Conservation (phyloP, 306 rosid genomes). For the Quercus dentata region DNA sequence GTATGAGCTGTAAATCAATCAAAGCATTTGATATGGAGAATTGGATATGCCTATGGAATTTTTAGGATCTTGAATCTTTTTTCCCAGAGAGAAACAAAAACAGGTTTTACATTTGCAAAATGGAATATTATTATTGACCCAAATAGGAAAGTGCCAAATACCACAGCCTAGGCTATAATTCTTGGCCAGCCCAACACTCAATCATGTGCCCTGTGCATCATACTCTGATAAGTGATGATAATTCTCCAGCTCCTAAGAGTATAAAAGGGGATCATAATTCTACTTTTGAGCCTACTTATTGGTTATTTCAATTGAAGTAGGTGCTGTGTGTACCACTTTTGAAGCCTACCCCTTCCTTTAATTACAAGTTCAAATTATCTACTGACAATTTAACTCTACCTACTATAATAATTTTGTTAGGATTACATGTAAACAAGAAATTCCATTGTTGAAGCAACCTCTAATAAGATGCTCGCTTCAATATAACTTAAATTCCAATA, state of each 20-base stretch:
- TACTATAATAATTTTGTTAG: not conserved
- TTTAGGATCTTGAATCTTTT: not conserved
- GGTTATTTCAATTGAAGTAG: too few relatives aligned
- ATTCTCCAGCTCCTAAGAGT: not conserved
- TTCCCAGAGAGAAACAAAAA: not conserved
- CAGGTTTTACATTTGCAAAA: not conserved
- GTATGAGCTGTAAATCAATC: not conserved
- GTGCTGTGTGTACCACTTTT: too few relatives aligned
- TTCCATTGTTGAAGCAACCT: not conserved
- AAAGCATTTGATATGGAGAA: not conserved
- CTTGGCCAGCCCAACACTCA: not conserved
- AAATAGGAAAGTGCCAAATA: slow-evolving; percentile 1
- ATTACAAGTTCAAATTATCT: too few relatives aligned
- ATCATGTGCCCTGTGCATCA: slow-evolving; percentile 30
- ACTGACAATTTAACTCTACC: too few relatives aligned
- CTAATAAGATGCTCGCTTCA: too few relatives aligned
- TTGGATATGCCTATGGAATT: too few relatives aligned
- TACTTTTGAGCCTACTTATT: not conserved
- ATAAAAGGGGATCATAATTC: not conserved
- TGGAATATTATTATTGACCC: not conserved
- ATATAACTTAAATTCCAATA: too few relatives aligned
- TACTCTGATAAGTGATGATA: not conserved
- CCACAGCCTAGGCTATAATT: not conserved
- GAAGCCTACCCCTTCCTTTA: too few relatives aligned
- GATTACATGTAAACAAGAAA: not conserved